phyloP scores from a whole-genome alignment of 176 grass and related monocot species.

The Bromus sterilis region DNA sequence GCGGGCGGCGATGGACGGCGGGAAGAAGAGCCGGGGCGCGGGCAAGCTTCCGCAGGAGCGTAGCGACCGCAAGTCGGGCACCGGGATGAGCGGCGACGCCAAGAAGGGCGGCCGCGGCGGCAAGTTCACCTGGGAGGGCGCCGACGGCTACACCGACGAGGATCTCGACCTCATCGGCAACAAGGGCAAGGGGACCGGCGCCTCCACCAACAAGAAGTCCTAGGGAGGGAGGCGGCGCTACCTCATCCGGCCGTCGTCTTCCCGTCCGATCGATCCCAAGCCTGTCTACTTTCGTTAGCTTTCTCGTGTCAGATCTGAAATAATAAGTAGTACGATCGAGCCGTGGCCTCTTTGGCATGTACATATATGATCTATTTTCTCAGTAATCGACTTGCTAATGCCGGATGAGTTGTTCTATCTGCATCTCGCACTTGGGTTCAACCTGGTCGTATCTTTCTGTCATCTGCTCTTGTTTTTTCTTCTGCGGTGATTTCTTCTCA shows the following conservation, averaged over 20 bases:
- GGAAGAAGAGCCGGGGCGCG: conserved; percentile 43
- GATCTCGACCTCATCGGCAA: conserved; percentile 26
- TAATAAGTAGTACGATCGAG: background rate
- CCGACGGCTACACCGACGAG: conserved; percentile 36
- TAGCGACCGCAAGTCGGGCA: conserved; percentile 72
- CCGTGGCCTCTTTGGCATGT: conserved; percentile 3
- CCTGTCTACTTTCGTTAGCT: conserved; percentile 1
- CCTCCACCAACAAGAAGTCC: background rate
- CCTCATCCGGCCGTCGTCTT: background rate
- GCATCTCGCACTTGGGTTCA: background rate
- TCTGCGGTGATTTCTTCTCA: background rate
- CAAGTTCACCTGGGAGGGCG: conserved; percentile 95
- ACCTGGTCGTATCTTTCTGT: background rate
- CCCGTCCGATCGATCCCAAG: background rate
- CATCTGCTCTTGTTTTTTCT: background rate
- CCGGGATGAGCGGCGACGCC: conserved; percentile 70
- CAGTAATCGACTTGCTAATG: background rate
- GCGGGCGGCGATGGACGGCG: conserved; percentile 48
- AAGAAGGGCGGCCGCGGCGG: conserved; percentile 95
- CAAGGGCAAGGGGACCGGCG: background rate
- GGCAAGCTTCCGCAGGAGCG: conserved; percentile 21
- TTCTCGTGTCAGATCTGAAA: background rate
- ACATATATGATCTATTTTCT: conserved; percentile 14
- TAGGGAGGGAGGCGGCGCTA: background rate
- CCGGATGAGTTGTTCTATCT: background rate